A percentile compares a stretch with the other conserved stretches of the same genome.
Conservation (phyloP, 768 basidiomycete species). For the Chalciporus sphaerocephalus region DNA sequence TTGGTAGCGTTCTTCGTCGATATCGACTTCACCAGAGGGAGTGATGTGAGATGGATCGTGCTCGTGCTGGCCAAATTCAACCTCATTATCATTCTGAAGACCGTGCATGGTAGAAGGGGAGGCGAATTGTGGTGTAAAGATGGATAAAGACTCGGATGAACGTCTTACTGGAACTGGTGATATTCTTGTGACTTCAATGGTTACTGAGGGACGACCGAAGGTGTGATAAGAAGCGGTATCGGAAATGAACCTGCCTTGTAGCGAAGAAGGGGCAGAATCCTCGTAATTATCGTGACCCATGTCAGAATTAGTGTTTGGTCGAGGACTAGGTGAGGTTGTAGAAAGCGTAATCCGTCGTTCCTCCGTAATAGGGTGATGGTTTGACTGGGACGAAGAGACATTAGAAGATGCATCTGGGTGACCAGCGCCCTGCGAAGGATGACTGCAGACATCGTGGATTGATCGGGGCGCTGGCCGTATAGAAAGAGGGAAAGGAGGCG, state of each 20-base stretch:
- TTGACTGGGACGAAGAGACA: conserved; percentile 11
- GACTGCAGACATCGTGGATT: conserved; percentile 28
- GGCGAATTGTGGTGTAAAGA: conserved; percentile 35
- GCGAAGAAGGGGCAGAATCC: conserved; percentile 34
- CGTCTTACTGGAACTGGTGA: conserved; percentile 31
- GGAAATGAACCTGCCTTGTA: conserved; percentile 23
- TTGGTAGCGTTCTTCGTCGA: conserved; percentile 29
- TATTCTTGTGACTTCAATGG: conserved; percentile 15
- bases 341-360: background rate
- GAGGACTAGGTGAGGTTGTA: background rate
- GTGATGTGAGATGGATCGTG: conserved; percentile 35
- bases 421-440: conserved; percentile 30
- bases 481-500: conserved; percentile 41
- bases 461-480: conserved; percentile 7
- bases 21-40: conserved; percentile 37
- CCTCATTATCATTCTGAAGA: conserved; percentile 42
- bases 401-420: conserved; percentile 16
- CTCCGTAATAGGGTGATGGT: conserved; percentile 10
- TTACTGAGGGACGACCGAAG: conserved; percentile 41
- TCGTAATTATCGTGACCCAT: conserved; percentile 33
- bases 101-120: conserved; percentile 31
- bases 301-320: conserved; percentile 11
- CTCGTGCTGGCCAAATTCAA: conserved; percentile 38
- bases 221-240: conserved; percentile 49
- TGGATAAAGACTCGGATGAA: conserved; percentile 41